These are phyloP conservation scores for Porcisia deanei DNA, from an alignment of 208 protist species.

Conservation along the genomic window DNA sequence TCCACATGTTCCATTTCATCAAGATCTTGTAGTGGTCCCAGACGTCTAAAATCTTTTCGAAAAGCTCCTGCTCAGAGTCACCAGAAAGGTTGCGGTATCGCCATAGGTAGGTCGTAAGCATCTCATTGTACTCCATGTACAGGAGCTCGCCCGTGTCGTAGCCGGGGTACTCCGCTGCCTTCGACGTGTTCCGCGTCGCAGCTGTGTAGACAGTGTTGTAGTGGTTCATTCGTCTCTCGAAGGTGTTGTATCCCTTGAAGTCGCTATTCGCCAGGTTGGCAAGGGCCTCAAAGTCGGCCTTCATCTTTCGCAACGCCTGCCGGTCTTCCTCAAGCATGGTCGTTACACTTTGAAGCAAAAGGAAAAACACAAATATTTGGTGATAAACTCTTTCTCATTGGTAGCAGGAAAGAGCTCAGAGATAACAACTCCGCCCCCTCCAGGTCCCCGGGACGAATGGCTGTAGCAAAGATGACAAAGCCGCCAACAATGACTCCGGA, in stretches of 20 bases:
- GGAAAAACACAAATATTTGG: background rate
- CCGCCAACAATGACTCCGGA: background rate
- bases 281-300: constrained; percentile 86
- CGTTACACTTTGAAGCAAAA: background rate
- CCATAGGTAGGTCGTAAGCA: constrained; percentile 85
- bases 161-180: constrained; percentile 47
- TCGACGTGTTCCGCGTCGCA: constrained; percentile 67
- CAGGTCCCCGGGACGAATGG: background rate
- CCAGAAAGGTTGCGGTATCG: constrained; percentile 54
- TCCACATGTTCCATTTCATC: constrained; percentile 83
- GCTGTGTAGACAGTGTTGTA: constrained; percentile 86
- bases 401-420: too few species aligned
- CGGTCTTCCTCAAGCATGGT: constrained; percentile 83
- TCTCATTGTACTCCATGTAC: constrained; percentile 92
- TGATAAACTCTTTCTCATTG: background rate
- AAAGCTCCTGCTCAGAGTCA: constrained; percentile 57
- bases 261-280: constrained; percentile 64
- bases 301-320: constrained; percentile 80
- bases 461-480: background rate
- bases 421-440: too few species aligned
- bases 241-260: constrained; percentile 62
- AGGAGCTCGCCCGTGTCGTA: constrained; percentile 76
- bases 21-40: constrained; percentile 87
- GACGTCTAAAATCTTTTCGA: constrained; percentile 59
- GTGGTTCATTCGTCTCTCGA: constrained; percentile 77